Percentiles rank a stretch among this genome's conserved stretches.
phyloP scores from a whole-genome alignment of 352 stramenopile genomes.

The Phytophthora colocasiae region DNA sequence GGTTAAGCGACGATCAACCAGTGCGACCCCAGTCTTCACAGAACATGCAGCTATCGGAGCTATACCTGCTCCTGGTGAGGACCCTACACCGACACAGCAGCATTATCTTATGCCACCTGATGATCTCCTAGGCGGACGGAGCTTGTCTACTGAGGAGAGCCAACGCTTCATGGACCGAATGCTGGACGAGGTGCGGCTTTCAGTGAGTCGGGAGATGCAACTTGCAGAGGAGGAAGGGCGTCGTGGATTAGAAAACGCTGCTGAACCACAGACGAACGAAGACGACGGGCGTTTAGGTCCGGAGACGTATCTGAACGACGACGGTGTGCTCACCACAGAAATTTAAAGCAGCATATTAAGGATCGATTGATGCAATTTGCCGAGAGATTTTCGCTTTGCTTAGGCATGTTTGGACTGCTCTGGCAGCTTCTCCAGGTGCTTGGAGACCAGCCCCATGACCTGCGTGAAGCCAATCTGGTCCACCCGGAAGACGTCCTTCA shows the following conservation, averaged over 20 bases:
- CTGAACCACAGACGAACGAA: constrained; percentile 22
- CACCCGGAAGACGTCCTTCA: constrained; percentile 73
- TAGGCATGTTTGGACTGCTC: constrained; percentile 3
- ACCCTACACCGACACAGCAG: constrained; percentile 17
- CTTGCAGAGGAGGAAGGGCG: constrained; percentile 30
- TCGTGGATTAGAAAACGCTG: constrained; percentile 10
- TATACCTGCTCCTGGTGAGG: constrained; percentile 4
- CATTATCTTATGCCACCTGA: constrained; percentile 60
- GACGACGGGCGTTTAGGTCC: constrained; percentile 49
- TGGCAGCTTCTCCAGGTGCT: constrained; percentile 65
- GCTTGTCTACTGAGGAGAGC: constrained; percentile 68
- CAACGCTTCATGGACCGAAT: constrained; percentile 86
- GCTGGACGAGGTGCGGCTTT: constrained; percentile 72
- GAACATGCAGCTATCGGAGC: constrained; percentile 11
- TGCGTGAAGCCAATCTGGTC: constrained; percentile 79
- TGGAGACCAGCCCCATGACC: constrained; percentile 73
- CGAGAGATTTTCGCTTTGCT: neutral
- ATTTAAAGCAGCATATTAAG: constrained; percentile 39
- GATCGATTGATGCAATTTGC: neutral
- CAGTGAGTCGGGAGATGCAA: constrained; percentile 55
- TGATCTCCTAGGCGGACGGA: constrained; percentile 49
- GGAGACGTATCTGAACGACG: constrained; percentile 76
- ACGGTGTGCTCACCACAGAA: constrained; percentile 72
- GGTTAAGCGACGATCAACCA: constrained; percentile 59
- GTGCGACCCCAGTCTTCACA: constrained; percentile 2